Base-by-base conservation (phyloP, 1,139 yeast genomes). In the Nakaseomyces uthaithaninus region DNA sequence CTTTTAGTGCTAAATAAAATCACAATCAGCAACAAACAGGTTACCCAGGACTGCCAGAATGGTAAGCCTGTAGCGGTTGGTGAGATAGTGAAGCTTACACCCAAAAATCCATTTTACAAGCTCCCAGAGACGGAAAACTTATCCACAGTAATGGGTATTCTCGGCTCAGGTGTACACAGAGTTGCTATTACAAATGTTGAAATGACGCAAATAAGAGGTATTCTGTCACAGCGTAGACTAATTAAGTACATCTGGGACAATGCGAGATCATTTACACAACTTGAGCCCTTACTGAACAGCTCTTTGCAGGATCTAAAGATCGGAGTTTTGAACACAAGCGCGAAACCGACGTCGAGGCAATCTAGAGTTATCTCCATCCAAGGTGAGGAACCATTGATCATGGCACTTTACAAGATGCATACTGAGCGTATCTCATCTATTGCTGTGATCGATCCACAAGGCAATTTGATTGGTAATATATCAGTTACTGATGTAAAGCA, bases 161-260 rank as follows among this genome's bases (percentile, higher is more conserved):
- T 89, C 45, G 97, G 96, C 16, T 76, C 82, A 39, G 98, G 98
- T 11, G 95, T 87, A 8, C 98, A 91, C 63, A 72, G 97, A 57
- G 76, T 89, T 30, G 96, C 96, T 15, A 82, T 89, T 44, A 75
- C 84, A 10, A 74, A 80, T 55, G 64, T 68, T 22, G 65, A 62
- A 46, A 51, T 63, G 55, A 62, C 69, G 27, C 52, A 64, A 52
- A 75, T 82, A 36, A 73, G 78, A 3, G 97, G 96, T 44, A 75
- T 91, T 14, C 69, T 91, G 41, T 84, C 95, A 1, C 97, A 89
- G 63, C 76, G 97, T 60, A 74, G 97, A 54, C 67, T 86, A 51
- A 74, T 89, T 45, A 75, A 75, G 51, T 89, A 74, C 59, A 67
- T 89, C 49, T 89, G 96, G 96, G 94, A 85, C 44, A 84, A 89